Percentiles rank a stretch among this genome's conserved stretches.
These are phyloP conservation scores for Biancaea sappan DNA, from an alignment of 306 rosid genomes.

Conservation along the genomic window DNA sequence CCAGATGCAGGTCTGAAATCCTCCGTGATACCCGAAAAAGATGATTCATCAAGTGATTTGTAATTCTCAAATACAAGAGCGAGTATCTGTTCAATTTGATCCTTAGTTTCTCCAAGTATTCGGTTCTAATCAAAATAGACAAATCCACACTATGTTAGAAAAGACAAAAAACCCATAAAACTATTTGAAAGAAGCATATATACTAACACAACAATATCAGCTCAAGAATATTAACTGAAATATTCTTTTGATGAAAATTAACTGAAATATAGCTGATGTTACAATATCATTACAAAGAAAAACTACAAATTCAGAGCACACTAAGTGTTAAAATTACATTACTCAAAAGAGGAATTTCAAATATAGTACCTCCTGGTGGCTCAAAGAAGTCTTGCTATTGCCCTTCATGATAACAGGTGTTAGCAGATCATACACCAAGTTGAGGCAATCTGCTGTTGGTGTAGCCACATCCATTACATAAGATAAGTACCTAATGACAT, in stretches of 20 bases:
- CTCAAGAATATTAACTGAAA: slow-evolving; percentile 11
- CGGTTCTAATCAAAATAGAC: slow-evolving; percentile 65
- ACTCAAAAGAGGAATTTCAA: slow-evolving; percentile 8
- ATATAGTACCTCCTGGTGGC: slow-evolving; percentile 98
- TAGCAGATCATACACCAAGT: slow-evolving; percentile 70
- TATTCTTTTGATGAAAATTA: neutral
- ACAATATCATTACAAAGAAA: neutral
- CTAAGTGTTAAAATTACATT: neutral
- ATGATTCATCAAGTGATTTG: slow-evolving; percentile 88
- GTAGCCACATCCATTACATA: slow-evolving; percentile 98
- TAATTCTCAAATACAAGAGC: slow-evolving; percentile 82
- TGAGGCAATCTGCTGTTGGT: slow-evolving; percentile 97
- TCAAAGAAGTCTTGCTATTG: slow-evolving; percentile 72
- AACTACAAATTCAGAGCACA: neutral
- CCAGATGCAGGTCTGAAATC: slow-evolving; percentile 78
- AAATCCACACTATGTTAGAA: slow-evolving; percentile 38
- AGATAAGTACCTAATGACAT: slow-evolving; percentile 68
- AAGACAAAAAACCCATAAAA: slow-evolving; percentile 16
- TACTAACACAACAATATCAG: slow-evolving; percentile 21
- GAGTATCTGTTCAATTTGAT: slow-evolving; percentile 83
- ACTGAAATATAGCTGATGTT: neutral
- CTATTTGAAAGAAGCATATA: slow-evolving; percentile 15
- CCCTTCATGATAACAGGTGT: slow-evolving; percentile 85
- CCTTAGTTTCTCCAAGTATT: slow-evolving; percentile 92
- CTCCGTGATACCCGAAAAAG: slow-evolving; percentile 75